Percentiles rank a stretch among this genome's conserved stretches.
phyloP scores from a whole-genome alignment of 768 basidiomycete genomes.

The Pulveroboletus frians region DNA sequence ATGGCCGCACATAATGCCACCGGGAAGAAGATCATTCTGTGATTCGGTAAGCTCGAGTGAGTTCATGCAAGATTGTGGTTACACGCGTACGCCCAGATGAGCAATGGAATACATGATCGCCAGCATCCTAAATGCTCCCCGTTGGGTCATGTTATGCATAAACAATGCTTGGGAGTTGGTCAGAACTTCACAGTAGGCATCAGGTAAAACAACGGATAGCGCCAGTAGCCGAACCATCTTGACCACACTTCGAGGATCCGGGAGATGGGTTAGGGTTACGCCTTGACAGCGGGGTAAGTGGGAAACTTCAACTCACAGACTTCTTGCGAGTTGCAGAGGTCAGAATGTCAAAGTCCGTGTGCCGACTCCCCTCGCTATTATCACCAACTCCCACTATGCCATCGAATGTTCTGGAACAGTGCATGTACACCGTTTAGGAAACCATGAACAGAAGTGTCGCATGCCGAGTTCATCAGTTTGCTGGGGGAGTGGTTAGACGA shows the following conservation, averaged over 20 bases:
- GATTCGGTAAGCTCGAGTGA: not conserved
- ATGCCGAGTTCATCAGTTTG: not conserved
- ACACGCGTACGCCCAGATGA: not conserved
- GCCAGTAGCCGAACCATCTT: too few relatives aligned
- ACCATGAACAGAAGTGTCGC: constrained; percentile 3
- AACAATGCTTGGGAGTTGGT: not conserved
- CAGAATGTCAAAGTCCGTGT: too few relatives aligned
- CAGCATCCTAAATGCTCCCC: not conserved
- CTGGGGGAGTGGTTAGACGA: not conserved
- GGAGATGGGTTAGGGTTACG: too few relatives aligned
- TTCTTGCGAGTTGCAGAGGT: too few relatives aligned
- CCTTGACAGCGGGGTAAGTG: too few relatives aligned
- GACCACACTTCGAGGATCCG: too few relatives aligned
- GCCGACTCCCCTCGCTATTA: too few relatives aligned
- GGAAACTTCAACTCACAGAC: too few relatives aligned
- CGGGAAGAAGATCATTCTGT: not conserved
- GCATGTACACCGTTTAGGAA: too few relatives aligned
- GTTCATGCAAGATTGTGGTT: not conserved
- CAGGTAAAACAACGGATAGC: too few relatives aligned
- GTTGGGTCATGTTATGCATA: not conserved
- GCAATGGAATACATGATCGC: not conserved
- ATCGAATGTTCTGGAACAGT: too few relatives aligned
- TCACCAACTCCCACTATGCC: too few relatives aligned
- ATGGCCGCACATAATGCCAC: not conserved
- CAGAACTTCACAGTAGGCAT: not conserved